Percentiles rank a stretch among this genome's conserved stretches.
phyloP scores from a whole-genome alignment of 495 filamentous ascomycete species.

The Immersiella caudata region DNA sequence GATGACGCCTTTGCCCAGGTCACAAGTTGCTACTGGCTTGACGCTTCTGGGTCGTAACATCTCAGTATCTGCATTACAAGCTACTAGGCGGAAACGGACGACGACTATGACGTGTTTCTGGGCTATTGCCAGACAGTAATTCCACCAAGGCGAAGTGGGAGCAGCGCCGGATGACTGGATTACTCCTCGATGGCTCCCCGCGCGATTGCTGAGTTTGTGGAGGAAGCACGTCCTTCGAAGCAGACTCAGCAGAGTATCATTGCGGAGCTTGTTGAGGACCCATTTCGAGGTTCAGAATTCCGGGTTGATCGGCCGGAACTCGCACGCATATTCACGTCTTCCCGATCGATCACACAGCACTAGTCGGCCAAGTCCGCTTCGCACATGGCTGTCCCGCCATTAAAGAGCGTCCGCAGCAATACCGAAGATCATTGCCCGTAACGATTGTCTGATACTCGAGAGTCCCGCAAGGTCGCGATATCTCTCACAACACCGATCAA shows the following conservation, averaged over 20 bases:
- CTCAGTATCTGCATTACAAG: neutral
- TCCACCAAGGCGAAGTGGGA: neutral
- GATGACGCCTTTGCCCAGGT: neutral
- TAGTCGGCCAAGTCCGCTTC: conserved; percentile 1
- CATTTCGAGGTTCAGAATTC: neutral
- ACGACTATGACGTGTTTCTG: conserved; percentile 14
- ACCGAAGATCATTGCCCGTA: neutral
- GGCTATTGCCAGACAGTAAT: neutral
- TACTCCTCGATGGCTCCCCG: neutral
- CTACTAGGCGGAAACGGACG: conserved; percentile 1
- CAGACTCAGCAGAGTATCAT: too few relatives aligned
- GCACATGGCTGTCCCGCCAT: conserved; percentile 3
- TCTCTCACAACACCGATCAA: neutral
- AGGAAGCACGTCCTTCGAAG: too few relatives aligned
- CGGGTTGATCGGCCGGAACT: conserved; percentile 4
- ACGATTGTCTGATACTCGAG: neutral
- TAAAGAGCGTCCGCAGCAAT: conserved; percentile 7
- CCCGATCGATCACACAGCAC: conserved; percentile 1
- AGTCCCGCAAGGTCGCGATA: neutral
- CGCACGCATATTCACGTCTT: neutral
- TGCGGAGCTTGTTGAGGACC: too few relatives aligned
- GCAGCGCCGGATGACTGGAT: neutral
- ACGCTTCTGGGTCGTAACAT: neutral
- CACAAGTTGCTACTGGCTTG: conserved; percentile 4
- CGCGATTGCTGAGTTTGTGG: too few relatives aligned